These are phyloP conservation scores for Claviceps monticola DNA, from an alignment of 2,329 filamentous ascomycete genomes.

Conservation along the genomic window DNA sequence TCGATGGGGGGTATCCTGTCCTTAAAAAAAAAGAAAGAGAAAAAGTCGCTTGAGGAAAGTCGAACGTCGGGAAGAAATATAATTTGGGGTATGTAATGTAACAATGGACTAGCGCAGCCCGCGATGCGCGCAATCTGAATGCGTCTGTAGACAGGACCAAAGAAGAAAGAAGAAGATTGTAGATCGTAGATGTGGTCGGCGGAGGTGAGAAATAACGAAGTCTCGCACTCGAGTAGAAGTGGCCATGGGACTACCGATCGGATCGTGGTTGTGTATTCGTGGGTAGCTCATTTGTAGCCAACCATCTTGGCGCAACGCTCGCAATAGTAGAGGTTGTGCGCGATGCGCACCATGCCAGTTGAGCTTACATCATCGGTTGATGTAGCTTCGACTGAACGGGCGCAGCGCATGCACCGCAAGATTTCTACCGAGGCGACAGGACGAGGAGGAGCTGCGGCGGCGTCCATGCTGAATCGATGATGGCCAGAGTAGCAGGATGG, in stretches of 20 bases:
- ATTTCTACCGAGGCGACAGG: conserved; percentile 42
- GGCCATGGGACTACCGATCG: no score
- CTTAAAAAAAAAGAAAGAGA: background rate
- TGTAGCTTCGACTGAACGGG: conserved; percentile 45
- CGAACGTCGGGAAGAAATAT: background rate
- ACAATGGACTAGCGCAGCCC: background rate
- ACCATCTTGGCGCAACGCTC: conserved; percentile 48
- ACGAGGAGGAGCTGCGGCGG: conserved; percentile 18
- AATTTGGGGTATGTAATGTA: background rate
- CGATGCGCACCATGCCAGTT: conserved; percentile 50
- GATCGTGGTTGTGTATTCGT: no score
- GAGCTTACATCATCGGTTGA: conserved; percentile 44
- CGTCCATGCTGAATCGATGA: conserved; percentile 35
- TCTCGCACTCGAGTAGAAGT: background rate
- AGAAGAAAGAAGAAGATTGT: background rate
- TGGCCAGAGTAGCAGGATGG: conserved; percentile 18
- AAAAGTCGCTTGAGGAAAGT: background rate
- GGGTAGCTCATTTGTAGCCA: conserved; percentile 40
- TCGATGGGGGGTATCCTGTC: conserved; percentile 3
- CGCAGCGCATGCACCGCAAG: conserved; percentile 49
- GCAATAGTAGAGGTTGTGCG: conserved; percentile 54
- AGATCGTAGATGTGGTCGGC: background rate
- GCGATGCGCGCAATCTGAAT: background rate
- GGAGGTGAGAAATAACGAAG: background rate
- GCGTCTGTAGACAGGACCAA: no score